Conservation (phyloP, 2,329 filamentous ascomycete species). For the Fusarium sp. region DNA sequence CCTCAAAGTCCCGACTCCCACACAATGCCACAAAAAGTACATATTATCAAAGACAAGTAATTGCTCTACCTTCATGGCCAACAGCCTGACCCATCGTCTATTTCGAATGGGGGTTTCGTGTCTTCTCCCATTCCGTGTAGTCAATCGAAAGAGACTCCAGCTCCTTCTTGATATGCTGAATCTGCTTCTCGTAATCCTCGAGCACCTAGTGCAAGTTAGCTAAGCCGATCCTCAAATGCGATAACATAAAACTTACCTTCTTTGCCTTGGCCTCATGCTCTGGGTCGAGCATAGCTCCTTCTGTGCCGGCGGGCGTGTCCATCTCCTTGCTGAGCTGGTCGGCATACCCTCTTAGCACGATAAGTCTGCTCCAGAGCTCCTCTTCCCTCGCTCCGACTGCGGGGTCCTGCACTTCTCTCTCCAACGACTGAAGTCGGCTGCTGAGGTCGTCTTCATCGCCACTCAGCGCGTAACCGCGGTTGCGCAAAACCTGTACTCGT, state of each 20-base stretch:
- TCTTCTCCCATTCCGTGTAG: constrained; percentile 67
- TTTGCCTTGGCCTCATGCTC: constrained; percentile 79
- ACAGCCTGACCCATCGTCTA: constrained; percentile 20
- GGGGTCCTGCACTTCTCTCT: constrained; percentile 79
- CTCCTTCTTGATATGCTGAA: constrained; percentile 80
- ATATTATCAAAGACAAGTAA: constrained; percentile 30
- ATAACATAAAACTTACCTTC: constrained; percentile 66
- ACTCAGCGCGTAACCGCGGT: constrained; percentile 83
- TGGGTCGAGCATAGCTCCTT: constrained; percentile 71
- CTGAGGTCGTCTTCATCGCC: constrained; percentile 83
- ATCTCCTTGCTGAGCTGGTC: constrained; percentile 79
- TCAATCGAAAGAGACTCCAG: constrained; percentile 71
- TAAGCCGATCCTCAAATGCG: constrained; percentile 7
- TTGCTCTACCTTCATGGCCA: constrained; percentile 4
- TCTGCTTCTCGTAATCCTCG: constrained; percentile 84
- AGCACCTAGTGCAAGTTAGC: constrained; percentile 68
- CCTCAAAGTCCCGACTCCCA: constrained; percentile 35
- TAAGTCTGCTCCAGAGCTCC: constrained; percentile 86
- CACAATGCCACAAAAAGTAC: constrained; percentile 35
- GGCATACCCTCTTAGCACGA: constrained; percentile 78
- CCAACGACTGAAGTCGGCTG: constrained; percentile 75
- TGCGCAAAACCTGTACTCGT: constrained; percentile 83
- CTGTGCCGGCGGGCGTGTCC: constrained; percentile 71
- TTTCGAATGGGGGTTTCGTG: constrained; percentile 55
- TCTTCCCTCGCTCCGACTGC: constrained; percentile 80